Conservation (phyloP, 2,329 filamentous ascomycete genomes). For the Sordariomycetes sp. region DNA sequence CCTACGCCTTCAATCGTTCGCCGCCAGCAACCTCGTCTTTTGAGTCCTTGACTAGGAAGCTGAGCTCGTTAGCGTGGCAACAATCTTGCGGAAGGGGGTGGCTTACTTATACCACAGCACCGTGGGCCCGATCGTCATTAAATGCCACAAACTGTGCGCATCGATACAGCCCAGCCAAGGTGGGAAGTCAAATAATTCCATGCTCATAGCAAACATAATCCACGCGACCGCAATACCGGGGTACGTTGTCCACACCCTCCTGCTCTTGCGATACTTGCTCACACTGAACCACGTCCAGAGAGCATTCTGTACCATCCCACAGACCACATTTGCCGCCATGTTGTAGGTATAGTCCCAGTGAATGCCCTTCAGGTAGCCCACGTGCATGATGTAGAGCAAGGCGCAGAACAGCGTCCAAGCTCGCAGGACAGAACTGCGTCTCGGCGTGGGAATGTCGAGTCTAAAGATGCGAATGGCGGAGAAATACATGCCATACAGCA, state of each 20-base stretch:
- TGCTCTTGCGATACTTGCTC: constrained; percentile 60
- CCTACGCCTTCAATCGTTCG: constrained; percentile 58
- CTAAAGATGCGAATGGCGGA: constrained; percentile 74
- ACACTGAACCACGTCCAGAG: constrained; percentile 84
- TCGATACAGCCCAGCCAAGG: constrained; percentile 76
- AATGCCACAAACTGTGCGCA: constrained; percentile 92
- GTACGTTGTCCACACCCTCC: constrained; percentile 75
- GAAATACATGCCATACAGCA: constrained; percentile 88
- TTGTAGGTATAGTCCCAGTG: constrained; percentile 96
- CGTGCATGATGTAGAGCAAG: constrained; percentile 63
- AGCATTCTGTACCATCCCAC: constrained; percentile 70
- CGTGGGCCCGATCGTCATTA: constrained; percentile 82
- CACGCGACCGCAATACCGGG: constrained; percentile 86
- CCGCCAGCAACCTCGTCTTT: constrained; percentile 66
- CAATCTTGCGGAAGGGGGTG: background rate
- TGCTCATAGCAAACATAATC: constrained; percentile 87
- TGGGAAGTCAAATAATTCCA: constrained; percentile 91
- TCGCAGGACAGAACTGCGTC: constrained; percentile 44
- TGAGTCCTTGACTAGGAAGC: constrained; percentile 80
- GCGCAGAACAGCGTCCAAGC: constrained; percentile 70
- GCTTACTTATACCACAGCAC: constrained; percentile 93
- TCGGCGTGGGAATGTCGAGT: constrained; percentile 51
- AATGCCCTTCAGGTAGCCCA: constrained; percentile 77
- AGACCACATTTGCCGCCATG: constrained; percentile 86
- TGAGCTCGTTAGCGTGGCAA: constrained; percentile 26